phyloP scores from a whole-genome alignment of 1,139 yeast species.

The Zygoascus hellenicus region DNA sequence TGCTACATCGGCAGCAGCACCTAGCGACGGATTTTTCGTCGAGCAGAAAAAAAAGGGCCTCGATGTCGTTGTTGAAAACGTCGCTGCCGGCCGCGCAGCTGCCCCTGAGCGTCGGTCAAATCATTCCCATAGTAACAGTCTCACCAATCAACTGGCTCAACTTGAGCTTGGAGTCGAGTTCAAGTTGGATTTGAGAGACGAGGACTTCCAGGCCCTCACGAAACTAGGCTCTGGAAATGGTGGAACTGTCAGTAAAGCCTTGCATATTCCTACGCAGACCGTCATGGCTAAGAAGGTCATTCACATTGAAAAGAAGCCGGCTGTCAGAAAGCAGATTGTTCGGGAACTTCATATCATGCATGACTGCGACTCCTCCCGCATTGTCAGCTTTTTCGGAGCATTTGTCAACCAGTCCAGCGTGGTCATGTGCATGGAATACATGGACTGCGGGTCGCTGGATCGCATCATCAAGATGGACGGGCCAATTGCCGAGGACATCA shows the following conservation, averaged over 20 bases:
- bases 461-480: conserved; percentile 52
- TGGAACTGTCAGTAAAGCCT: conserved; percentile 83
- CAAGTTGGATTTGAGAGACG: conserved; percentile 49
- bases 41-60: conserved; percentile 5
- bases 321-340: conserved; percentile 77
- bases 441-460: conserved; percentile 91
- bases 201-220: conserved; percentile 68
- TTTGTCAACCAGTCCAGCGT: conserved; percentile 58
- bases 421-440: conserved; percentile 90
- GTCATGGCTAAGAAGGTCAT: conserved; percentile 89
- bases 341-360: conserved; percentile 87
- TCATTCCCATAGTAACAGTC: conserved; percentile 26
- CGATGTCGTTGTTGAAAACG: conserved; percentile 16
- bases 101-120: conserved; percentile 18
- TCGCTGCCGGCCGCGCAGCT: too few relatives aligned
- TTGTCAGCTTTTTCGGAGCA: conserved; percentile 88
- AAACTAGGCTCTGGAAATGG: conserved; percentile 90
- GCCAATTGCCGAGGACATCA: conserved; percentile 58
- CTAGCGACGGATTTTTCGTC: conserved; percentile 24
- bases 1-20: background rate
- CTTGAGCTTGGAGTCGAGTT: conserved; percentile 46
- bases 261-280: conserved; percentile 82
- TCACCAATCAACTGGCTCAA: conserved; percentile 25
- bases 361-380: conserved; percentile 75
- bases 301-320: conserved; percentile 76